Evolutionary conservation across 176 grass and related monocot species (phyloP).

Genomic region (Typha latifolia): DNA sequence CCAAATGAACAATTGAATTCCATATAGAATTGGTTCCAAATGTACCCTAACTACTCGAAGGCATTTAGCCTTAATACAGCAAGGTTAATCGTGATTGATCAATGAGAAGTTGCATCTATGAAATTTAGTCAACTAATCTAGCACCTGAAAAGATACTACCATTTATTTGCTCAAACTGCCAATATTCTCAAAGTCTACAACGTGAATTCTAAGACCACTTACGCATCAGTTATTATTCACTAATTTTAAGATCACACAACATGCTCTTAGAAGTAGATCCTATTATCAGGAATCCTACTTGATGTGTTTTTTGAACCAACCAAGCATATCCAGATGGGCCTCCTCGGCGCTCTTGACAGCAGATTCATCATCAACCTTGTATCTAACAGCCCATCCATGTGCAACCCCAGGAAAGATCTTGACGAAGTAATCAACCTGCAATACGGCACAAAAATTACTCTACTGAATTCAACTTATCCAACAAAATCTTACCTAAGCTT

Average conservation of each 20-base stretch:
- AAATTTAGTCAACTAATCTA: no score
- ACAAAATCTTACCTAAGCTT: neutral
- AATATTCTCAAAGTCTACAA: no score
- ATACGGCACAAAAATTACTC: neutral
- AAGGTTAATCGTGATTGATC: no score
- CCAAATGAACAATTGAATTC: no score
- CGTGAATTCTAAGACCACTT: no score
- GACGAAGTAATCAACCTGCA: conserved; percentile 18
- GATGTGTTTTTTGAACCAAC: conserved; percentile 32
- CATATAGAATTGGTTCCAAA: no score
- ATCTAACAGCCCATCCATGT: conserved; percentile 31
- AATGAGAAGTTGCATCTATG: no score
- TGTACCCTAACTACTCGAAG: no score
- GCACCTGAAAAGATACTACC: no score
- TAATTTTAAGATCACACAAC: neutral
- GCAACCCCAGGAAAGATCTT: conserved; percentile 31
- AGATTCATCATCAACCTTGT: conserved; percentile 11
- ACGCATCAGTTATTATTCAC: no score
- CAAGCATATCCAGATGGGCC: conserved; percentile 22
- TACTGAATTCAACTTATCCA: neutral
- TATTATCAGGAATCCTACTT: conserved; percentile 3
- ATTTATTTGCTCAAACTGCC: no score
- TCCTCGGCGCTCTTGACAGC: conserved; percentile 35
- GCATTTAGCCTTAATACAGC: no score
- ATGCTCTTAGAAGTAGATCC: neutral